Evolutionary conservation across 768 basidiomycete genomes (phyloP).

Genomic region (Hysterangium stoloniferum): DNA sequence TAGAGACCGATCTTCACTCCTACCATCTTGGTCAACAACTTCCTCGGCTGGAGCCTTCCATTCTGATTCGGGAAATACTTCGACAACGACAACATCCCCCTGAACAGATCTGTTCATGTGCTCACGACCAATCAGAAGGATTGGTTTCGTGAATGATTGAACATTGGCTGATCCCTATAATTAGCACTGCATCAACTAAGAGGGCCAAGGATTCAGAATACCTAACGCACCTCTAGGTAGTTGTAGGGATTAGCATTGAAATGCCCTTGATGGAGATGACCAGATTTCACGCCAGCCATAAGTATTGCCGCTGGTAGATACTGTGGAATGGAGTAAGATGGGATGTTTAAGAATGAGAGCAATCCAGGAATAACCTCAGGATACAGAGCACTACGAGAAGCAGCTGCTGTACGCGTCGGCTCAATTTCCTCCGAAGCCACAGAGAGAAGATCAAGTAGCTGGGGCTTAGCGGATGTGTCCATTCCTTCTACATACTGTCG

Average conservation of each 20-base stretch:
- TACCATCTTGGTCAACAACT: conserved; percentile 90
- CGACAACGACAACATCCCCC: conserved; percentile 87
- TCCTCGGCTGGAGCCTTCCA: conserved; percentile 93
- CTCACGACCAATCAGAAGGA: conserved; percentile 81
- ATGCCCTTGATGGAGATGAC: conserved; percentile 82
- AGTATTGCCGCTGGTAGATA: conserved; percentile 70
- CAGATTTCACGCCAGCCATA: conserved; percentile 77
- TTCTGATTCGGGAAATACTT: conserved; percentile 77
- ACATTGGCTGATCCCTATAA: conserved; percentile 73
- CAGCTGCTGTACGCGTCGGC: conserved; percentile 43
- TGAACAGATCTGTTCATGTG: conserved; percentile 95
- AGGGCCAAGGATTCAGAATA: not conserved
- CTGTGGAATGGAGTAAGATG: conserved; percentile 31
- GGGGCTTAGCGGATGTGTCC: conserved; percentile 40
- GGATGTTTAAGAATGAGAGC: not conserved
- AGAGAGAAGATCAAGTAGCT: conserved; percentile 78
- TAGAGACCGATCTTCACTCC: conserved; percentile 16
- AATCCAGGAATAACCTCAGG: conserved; percentile 46
- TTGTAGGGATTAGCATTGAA: conserved; percentile 96
- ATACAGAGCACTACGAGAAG: conserved; percentile 56
- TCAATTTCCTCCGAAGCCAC: conserved; percentile 54
- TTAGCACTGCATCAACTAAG: not conserved
- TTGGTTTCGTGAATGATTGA: conserved; percentile 62
- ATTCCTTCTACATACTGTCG: conserved; percentile 76
- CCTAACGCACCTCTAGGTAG: conserved; percentile 68